Percentiles rank a stretch among this genome's conserved stretches.
Conservation (phyloP, 371 early-diverging fungal genomes). For the Rhizomucor pusillus region DNA sequence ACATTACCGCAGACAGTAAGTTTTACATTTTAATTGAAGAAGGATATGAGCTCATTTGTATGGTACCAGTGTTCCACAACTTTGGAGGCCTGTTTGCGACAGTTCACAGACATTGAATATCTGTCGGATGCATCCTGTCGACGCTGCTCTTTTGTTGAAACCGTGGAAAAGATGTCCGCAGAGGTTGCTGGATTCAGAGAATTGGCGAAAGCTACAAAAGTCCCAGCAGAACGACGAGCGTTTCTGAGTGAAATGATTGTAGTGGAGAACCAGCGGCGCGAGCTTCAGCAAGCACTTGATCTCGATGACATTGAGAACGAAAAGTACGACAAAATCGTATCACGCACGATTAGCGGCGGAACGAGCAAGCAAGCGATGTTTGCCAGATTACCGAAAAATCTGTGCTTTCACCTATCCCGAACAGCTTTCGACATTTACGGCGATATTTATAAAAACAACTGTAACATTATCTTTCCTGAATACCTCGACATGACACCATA, state of each 20-base stretch:
- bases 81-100: constrained; percentile 60
- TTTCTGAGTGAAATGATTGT: constrained; percentile 23
- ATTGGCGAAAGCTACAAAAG: constrained; percentile 36
- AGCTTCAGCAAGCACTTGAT: constrained; percentile 7
- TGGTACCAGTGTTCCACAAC: constrained; percentile 48
- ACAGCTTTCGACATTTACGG: constrained; percentile 65
- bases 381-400: constrained; percentile 53
- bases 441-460: constrained; percentile 62
- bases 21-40: not conserved
- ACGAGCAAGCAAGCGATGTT: constrained; percentile 63
- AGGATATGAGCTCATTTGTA: not conserved
- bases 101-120: constrained; percentile 67
- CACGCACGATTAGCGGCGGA: constrained; percentile 19
- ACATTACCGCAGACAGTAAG: constrained; percentile 58
- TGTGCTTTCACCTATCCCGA: constrained; percentile 74
- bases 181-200: constrained; percentile 42
- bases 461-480: constrained; percentile 58
- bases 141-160: constrained; percentile 64
- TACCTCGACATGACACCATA: constrained; percentile 63
- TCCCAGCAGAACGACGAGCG: constrained; percentile 22
- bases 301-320: constrained; percentile 9
- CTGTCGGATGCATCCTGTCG: constrained; percentile 73
- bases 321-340: constrained; percentile 1
- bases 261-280: constrained; percentile 21
- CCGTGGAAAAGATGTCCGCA: constrained; percentile 24